Percentiles rank a stretch among this genome's conserved stretches.
Conservation (phyloP, 306 rosid genomes). For the Lablab purpureus region DNA sequence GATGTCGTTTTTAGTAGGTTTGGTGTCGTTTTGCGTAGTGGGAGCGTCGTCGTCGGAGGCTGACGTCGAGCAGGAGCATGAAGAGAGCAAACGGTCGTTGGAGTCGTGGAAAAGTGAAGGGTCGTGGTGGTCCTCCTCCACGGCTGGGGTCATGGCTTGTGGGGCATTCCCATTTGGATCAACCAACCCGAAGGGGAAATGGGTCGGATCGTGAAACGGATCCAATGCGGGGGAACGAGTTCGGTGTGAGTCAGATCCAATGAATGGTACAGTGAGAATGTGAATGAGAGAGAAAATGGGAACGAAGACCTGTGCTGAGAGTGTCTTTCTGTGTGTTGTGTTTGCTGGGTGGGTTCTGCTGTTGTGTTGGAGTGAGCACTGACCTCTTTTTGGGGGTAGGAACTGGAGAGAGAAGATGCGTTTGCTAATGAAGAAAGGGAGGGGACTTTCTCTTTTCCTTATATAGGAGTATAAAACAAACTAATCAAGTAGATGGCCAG, state of each 20-base stretch:
- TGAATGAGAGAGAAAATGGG: conserved; percentile 34
- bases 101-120: conserved; percentile 79
- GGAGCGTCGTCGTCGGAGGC: conserved; percentile 64
- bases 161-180: conserved; percentile 81
- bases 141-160: conserved; percentile 68
- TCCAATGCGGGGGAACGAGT: conserved; percentile 9
- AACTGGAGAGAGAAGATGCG: conserved; percentile 11
- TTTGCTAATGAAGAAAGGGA: neutral
- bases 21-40: conserved; percentile 49
- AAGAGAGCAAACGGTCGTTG: conserved; percentile 78
- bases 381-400: neutral
- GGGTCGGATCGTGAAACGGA: conserved; percentile 49
- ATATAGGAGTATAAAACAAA: too few species aligned
- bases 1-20: neutral
- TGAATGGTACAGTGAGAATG: conserved; percentile 32
- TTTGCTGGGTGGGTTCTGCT: neutral
- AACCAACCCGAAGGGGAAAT: neutral
- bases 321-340: neutral
- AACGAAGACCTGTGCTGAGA: conserved; percentile 63
- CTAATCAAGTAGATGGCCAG: too few species aligned
- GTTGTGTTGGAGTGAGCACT: neutral
- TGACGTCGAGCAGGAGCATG: conserved; percentile 81
- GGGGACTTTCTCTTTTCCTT: neutral
- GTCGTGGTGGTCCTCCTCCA: conserved; percentile 48
- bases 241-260: conserved; percentile 60